phyloP scores from a whole-genome alignment of 148 eudicot genomes.

The Rhododendron griersonianum region DNA sequence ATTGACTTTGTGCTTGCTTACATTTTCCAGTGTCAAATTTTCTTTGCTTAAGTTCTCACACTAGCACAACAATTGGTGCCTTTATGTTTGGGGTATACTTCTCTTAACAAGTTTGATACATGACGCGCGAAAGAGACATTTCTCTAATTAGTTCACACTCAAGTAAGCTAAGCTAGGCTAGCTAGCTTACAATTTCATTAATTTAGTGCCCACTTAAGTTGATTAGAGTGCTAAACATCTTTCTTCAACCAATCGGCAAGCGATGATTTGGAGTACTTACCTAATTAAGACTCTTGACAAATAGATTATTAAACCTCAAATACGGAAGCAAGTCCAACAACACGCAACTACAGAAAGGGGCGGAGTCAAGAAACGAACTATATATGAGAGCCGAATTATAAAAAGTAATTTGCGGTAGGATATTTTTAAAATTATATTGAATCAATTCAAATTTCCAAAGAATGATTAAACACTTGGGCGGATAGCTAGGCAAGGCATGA shows the following conservation, averaged over 20 bases:
- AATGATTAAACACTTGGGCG: too few species aligned
- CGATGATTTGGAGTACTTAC: neutral
- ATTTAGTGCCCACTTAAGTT: neutral
- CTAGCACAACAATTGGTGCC: neutral
- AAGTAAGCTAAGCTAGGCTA: too few species aligned
- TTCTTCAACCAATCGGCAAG: neutral
- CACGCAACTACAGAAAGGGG: neutral
- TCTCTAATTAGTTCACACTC: too few species aligned
- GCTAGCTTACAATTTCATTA: neutral
- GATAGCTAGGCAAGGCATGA: neutral
- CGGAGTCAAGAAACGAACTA: neutral
- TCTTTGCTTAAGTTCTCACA: neutral
- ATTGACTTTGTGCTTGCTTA: neutral
- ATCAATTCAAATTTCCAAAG: too few species aligned
- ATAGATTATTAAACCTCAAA: neutral
- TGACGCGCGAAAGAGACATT: neutral
- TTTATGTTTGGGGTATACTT: neutral
- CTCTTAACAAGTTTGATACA: neutral
- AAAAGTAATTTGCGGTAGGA: too few species aligned
- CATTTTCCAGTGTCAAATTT: neutral
- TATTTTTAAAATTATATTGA: too few species aligned
- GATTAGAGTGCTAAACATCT: neutral
- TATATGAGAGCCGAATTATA: too few species aligned
- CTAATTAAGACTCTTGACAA: neutral
- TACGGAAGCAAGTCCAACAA: neutral